phyloP scores from a whole-genome alignment of 352 stramenopile genomes.

The Hyaloperonospora brassicae region DNA sequence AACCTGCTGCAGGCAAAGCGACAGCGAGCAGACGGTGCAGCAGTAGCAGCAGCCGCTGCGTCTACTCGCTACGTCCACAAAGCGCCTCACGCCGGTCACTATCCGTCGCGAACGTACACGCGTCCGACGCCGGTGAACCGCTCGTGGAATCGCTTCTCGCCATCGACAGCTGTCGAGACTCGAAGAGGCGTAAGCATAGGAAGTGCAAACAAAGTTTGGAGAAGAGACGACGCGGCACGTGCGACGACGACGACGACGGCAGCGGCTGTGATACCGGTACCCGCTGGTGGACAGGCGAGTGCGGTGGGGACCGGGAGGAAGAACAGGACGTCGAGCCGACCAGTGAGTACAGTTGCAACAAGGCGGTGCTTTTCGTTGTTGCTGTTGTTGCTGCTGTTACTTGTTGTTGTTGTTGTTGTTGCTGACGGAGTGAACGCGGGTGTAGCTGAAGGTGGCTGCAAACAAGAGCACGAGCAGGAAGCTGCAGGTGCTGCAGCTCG shows the following conservation, averaged over 20 bases:
- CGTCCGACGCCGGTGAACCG: conserved; percentile 24
- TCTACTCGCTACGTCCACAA: conserved; percentile 2
- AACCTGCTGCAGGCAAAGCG: conserved; percentile 60
- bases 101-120: conserved; percentile 9
- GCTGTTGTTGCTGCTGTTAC: no score
- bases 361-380: not conserved
- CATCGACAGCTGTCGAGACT: not conserved
- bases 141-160: conserved; percentile 35
- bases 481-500: conserved; percentile 43
- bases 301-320: not conserved
- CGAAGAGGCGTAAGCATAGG: not conserved
- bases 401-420: no score
- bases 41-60: not conserved
- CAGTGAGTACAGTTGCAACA: conserved; percentile 11
- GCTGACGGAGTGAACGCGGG: not conserved
- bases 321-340: conserved; percentile 31
- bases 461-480: conserved; percentile 40
- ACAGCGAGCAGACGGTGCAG: not conserved
- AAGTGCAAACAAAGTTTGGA: conserved; percentile 59
- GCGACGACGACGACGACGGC: not conserved
- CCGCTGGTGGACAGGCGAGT: not conserved
- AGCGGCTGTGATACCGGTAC: not conserved
- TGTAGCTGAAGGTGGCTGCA: conserved; percentile 26
- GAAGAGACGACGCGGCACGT: conserved; percentile 17
- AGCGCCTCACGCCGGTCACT: not conserved